A percentile compares a stretch with the other conserved stretches of the same genome.
phyloP scores from a whole-genome alignment of 441 rosid genomes.

The Adansonia gregorii region DNA sequence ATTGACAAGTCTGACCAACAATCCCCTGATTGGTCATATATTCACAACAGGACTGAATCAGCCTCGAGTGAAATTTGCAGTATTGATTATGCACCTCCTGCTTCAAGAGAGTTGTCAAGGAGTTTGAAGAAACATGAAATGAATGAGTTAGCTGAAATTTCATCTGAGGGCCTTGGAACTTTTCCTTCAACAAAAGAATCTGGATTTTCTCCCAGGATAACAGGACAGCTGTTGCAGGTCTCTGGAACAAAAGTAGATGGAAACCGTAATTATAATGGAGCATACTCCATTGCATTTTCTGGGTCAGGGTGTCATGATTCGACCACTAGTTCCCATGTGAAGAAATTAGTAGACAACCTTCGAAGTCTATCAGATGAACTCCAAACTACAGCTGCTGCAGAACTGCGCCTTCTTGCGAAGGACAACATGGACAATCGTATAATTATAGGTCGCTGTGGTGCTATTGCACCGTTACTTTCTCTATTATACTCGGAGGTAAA shows the following conservation, averaged over 20 bases:
- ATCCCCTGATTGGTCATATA: constrained; percentile 60
- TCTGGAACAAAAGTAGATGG: constrained; percentile 44
- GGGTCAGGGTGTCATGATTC: constrained; percentile 47
- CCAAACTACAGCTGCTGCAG: constrained; percentile 79
- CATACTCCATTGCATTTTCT: constrained; percentile 37
- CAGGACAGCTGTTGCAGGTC: constrained; percentile 43
- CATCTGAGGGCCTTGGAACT: constrained; percentile 34
- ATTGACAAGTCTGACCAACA: constrained; percentile 49
- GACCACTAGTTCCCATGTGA: constrained; percentile 53
- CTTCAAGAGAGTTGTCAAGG: constrained; percentile 40
- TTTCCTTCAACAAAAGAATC: constrained; percentile 42
- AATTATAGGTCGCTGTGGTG: constrained; percentile 66
- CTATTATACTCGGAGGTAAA: constrained; percentile 70
- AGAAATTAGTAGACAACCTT: constrained; percentile 69
- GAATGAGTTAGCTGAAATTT: constrained; percentile 38
- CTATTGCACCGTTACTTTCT: constrained; percentile 64
- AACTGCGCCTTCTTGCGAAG: constrained; percentile 79
- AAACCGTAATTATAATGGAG: constrained; percentile 31
- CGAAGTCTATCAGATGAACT: constrained; percentile 52
- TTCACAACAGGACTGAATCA: constrained; percentile 83
- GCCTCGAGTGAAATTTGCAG: constrained; percentile 71
- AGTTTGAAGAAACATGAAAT: constrained; percentile 35
- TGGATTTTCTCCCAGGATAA: constrained; percentile 38
- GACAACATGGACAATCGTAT: constrained; percentile 69
- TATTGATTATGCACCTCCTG: constrained; percentile 58